phyloP scores from a whole-genome alignment of 192 early-diverging fungal genomes.

The Coemansia guatemalensis region DNA sequence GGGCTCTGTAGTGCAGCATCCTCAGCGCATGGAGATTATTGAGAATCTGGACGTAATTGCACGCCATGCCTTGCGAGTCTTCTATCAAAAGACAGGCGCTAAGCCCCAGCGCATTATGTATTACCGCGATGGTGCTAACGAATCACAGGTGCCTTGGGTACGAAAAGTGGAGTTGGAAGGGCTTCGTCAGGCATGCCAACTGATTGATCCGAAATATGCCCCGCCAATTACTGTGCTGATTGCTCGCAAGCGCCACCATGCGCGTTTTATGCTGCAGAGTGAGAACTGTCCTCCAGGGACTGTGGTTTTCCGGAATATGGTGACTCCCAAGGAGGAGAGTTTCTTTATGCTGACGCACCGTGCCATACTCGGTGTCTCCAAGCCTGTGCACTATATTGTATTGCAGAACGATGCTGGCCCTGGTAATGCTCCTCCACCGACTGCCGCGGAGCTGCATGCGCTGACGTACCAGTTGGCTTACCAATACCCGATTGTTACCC shows the following conservation, averaged over 20 bases:
- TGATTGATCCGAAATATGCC: slow-evolving; percentile 21
- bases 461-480: slow-evolving; percentile 34
- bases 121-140: slow-evolving; percentile 59
- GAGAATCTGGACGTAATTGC: slow-evolving; percentile 39
- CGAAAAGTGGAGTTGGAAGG: slow-evolving; percentile 28
- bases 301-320: slow-evolving; percentile 3
- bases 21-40: slow-evolving; percentile 32
- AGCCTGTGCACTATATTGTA: slow-evolving; percentile 31
- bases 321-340: slow-evolving; percentile 13
- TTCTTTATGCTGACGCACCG: slow-evolving; percentile 33
- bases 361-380: slow-evolving; percentile 19
- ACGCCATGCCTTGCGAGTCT: slow-evolving; percentile 42
- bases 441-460: slow-evolving; percentile 3
- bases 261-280: slow-evolving; percentile 13
- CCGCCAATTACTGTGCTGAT: slow-evolving; percentile 25
- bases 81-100: slow-evolving; percentile 29
- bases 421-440: background rate
- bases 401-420: slow-evolving; percentile 31
- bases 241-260: slow-evolving; percentile 32
- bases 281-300: slow-evolving; percentile 36
- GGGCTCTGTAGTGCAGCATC: slow-evolving; percentile 40
- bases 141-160: slow-evolving; percentile 24
- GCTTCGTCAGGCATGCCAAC: slow-evolving; percentile 17
- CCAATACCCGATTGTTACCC: slow-evolving; percentile 24
- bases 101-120: slow-evolving; percentile 59